Base-by-base conservation (phyloP, 2,329 filamentous ascomycete genomes). In the Fusarium sp. region DNA sequence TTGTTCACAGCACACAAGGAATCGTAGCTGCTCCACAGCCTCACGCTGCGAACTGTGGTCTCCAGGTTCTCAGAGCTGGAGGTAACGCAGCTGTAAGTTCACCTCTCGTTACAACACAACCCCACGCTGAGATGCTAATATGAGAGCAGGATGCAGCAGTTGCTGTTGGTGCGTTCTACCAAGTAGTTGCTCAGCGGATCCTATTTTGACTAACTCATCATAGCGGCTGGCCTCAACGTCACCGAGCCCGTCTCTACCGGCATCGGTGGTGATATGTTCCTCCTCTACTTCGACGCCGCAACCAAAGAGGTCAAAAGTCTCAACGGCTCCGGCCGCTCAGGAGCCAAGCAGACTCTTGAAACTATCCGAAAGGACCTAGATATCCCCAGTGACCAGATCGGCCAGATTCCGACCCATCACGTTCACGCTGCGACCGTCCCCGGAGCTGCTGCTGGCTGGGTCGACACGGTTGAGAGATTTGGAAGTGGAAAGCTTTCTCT, bases 251-350 rank as follows among this genome's bases (percentile, higher is more conserved):
- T 88, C 56, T 95, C 91, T 6, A 98, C 95, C 1, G 95, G 95
- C 36, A 97, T 99, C 57, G 95, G 95, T 53, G 95, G 95, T 61
- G 95, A 99, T 77, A 93, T 97, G 88, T 99, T 98, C 78, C 93
- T 93, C 75, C 85, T 98, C 32, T 97, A 87, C 81, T 98, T 94
- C 79, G 86, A 96, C 72, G 92, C 92, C 37, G 85, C 89, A 67
- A 91, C 88, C 0, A 90, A 90, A 72, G 90, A 90, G 62, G 89
- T 98, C 9, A 89, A 88, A 50, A 91, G 93, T 9, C 80, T 98
- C 75, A 99, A 99, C 75, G 95, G 93, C 17, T 97, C 93, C 2
- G 95, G 95, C n/a, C 88, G 95, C 25, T 86, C 92, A 4, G 88
- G 91, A 5, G 81, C 78, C 47, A 86, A 88, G 33, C 87, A 79